Evolutionary conservation across 352 stramenopile genomes (phyloP), one percentile per base, ranked within the genome.

Genomic region (Aphanomyces euteiches): DNA sequence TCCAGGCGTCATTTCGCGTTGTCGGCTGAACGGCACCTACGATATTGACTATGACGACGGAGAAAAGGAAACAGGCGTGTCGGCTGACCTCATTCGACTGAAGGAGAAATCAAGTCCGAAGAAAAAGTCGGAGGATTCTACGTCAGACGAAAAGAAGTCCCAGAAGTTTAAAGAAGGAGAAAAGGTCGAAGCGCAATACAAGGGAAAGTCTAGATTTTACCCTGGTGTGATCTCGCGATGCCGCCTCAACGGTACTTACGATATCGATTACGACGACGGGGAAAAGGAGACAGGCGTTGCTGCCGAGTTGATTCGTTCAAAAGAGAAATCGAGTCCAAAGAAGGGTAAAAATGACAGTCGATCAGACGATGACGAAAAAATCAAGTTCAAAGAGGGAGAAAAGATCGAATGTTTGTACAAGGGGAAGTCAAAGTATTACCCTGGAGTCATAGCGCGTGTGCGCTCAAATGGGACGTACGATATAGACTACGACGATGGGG

Each of bases 251-350:
- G 84, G 84, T 1, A 91, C 81, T 0, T 94, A 85, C 53, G 79
- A 90, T 56, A 78, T 82, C 56, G 74, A 84, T 47, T 93, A 92
- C 67, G 81, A 94, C 40, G 87, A 96, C 56, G 85, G 87, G n/a
- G 84, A 90, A 53, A 78, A 78, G 43, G 83, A 89, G 45, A 84
- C 69, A 21, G 65, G 78, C 74, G 77, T 90, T 0, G 40, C 73
- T 8, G 65, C 36, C 39, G 73, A 78, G 7, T 73, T 74, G 0
- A 90, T 89, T 73, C 75, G 71, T 19, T 68, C 71, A 50, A 48
- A 47, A 34, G 76, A 75, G 60, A 74, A 72, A 50, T 77, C 75
- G 79, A 72, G 28, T 41, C 50, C 36, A 28, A 15, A 43, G 73
- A 79, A 21, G 47, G 39, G 48, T 59, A 57, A 56, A 61, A 69